A percentile compares a stretch with the other conserved stretches of the same genome.
These are phyloP conservation scores for Barbatosphaeria neglecta DNA, from an alignment of 495 filamentous ascomycete genomes.

Conservation along the genomic window DNA sequence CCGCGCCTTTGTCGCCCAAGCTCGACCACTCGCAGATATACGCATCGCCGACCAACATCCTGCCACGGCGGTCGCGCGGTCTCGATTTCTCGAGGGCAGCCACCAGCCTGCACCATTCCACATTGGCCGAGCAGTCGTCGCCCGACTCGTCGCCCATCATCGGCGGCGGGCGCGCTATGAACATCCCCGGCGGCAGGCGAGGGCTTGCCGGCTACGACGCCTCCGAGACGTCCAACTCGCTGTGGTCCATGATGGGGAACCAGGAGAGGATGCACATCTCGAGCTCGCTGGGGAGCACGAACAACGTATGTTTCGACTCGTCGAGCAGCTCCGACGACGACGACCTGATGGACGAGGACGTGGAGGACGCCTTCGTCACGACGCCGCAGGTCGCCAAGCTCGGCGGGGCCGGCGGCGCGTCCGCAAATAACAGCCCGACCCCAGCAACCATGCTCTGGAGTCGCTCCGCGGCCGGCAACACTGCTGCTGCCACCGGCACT, in stretches of 20 bases:
- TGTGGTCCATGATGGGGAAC: constrained; percentile 37
- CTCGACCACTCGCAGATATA: constrained; percentile 74
- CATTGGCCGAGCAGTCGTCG: constrained; percentile 75
- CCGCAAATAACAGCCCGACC: constrained; percentile 26
- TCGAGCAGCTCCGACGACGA: constrained; percentile 66
- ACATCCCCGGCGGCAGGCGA: constrained; percentile 46
- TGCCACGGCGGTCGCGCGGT: constrained; percentile 77
- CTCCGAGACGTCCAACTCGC: constrained; percentile 24
- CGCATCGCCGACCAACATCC: constrained; percentile 62
- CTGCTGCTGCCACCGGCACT: too few relatives aligned
- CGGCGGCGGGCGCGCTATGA: constrained; percentile 55
- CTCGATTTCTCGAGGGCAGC: constrained; percentile 88
- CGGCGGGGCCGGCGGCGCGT: constrained; percentile 5
- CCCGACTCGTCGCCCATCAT: constrained; percentile 92
- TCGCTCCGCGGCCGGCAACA: too few relatives aligned
- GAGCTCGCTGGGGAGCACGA: constrained; percentile 76
- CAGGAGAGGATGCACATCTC: constrained; percentile 64
- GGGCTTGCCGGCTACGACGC: constrained; percentile 14
- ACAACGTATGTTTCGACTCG: constrained; percentile 69
- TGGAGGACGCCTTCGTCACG: constrained; percentile 61
- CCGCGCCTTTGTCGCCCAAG: constrained; percentile 71
- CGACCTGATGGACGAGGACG: constrained; percentile 70
- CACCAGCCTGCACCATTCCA: constrained; percentile 93
- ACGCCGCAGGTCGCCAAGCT: constrained; percentile 54
- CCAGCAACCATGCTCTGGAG: too few relatives aligned